phyloP scores from a whole-genome alignment of 2,329 filamentous ascomycete genomes.

The Pseudofabraea citricarpa region DNA sequence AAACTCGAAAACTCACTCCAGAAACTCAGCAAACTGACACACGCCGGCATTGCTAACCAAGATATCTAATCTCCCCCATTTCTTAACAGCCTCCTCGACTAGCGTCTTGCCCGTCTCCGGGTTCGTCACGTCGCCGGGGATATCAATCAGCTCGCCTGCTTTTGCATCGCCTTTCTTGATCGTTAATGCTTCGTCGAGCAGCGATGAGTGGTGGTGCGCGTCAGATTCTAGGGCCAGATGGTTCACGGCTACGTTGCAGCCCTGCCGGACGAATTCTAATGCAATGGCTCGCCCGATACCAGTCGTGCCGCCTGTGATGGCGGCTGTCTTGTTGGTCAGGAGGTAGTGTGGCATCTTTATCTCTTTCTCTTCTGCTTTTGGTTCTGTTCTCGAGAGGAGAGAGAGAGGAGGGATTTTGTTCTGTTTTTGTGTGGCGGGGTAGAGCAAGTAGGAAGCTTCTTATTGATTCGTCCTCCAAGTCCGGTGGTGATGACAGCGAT shows the following conservation, averaged over 20 bases:
- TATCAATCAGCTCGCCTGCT: constrained; percentile 55
- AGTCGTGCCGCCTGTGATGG: constrained; percentile 80
- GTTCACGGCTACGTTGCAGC: constrained; percentile 73
- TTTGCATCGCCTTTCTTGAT: constrained; percentile 38
- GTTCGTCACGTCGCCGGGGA: constrained; percentile 73
- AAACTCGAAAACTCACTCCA: constrained; percentile 57
- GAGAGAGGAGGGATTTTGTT: neutral
- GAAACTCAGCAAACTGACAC: constrained; percentile 82
- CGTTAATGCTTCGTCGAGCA: constrained; percentile 45
- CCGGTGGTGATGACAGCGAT: too few species aligned
- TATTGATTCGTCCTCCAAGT: too few species aligned
- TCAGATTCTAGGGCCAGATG: constrained; percentile 61
- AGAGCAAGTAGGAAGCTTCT: too few species aligned
- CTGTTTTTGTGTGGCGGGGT: neutral
- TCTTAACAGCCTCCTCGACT: constrained; percentile 59
- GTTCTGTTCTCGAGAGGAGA: neutral
- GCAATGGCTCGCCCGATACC: constrained; percentile 82
- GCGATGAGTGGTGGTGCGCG: constrained; percentile 44
- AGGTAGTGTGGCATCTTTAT: constrained; percentile 35
- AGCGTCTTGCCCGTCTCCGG: constrained; percentile 66
- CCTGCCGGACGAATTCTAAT: constrained; percentile 70
- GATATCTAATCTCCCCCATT: constrained; percentile 62
- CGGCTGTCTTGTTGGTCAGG: constrained; percentile 70
- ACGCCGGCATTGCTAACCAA: constrained; percentile 88
- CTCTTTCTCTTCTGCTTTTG: neutral